Evolutionary conservation across 2,329 filamentous ascomycete species (phyloP).

Genomic region (Neonectria punicea): DNA sequence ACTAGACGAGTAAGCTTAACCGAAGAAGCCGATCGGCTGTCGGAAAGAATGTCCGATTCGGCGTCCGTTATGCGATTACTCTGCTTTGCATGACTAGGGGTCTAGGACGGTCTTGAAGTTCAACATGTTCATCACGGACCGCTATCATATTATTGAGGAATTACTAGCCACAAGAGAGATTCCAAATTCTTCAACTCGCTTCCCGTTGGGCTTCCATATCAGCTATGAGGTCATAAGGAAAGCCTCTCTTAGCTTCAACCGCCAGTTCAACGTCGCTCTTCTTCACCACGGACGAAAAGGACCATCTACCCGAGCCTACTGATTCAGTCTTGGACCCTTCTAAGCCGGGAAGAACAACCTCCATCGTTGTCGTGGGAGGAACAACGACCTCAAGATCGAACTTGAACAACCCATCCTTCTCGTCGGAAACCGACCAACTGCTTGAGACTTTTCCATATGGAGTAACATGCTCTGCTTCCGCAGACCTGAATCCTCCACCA

Average conservation of each 20-base stretch:
- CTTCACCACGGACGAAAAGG: slow-evolving; percentile 18
- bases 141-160: background rate
- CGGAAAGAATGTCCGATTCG: background rate
- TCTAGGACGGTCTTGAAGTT: background rate
- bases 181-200: background rate
- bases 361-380: slow-evolving; percentile 34
- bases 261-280: slow-evolving; percentile 8
- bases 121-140: background rate
- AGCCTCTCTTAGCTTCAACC: slow-evolving; percentile 12
- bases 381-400: slow-evolving; percentile 27
- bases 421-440: slow-evolving; percentile 34
- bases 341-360: slow-evolving; percentile 31
- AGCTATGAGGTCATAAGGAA: slow-evolving; percentile 18
- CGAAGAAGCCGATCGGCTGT: background rate
- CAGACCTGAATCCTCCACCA: slow-evolving; percentile 33
- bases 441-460: slow-evolving; percentile 37
- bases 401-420: background rate
- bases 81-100: background rate
- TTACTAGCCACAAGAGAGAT: background rate
- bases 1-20: background rate
- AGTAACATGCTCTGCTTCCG: slow-evolving; percentile 33
- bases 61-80: background rate
- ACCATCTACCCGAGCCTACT: slow-evolving; percentile 36
- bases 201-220: slow-evolving; percentile 12
- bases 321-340: slow-evolving; percentile 18